Percentiles rank a stretch among this genome's conserved stretches.
Evolutionary conservation across 2,329 filamentous ascomycete species (phyloP).

Genomic region (Monascus ruber): DNA sequence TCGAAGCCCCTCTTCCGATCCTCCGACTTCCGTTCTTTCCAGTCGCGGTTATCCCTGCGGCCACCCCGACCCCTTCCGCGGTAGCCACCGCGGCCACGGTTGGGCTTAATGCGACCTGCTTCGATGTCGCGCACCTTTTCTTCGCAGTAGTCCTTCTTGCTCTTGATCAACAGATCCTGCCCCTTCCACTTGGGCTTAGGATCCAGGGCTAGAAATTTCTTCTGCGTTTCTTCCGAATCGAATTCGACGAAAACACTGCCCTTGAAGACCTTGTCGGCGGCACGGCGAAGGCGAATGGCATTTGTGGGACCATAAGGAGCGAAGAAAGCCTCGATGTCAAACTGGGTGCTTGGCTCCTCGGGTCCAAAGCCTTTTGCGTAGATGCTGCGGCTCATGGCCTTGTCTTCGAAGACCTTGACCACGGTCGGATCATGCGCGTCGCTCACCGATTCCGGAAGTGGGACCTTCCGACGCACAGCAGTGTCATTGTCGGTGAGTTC

Average conservation of each 20-base stretch:
- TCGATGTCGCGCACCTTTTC: constrained; percentile 63
- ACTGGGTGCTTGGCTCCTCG: constrained; percentile 73
- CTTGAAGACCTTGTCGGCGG: constrained; percentile 68
- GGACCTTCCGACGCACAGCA: constrained; percentile 61
- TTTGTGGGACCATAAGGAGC: constrained; percentile 66
- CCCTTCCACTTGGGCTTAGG: constrained; percentile 77
- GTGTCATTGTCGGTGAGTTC: constrained; percentile 65
- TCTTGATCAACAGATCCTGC: constrained; percentile 67
- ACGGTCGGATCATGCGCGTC: constrained; percentile 44
- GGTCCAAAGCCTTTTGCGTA: constrained; percentile 93
- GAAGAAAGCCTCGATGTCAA: constrained; percentile 91
- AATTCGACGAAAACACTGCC: constrained; percentile 96
- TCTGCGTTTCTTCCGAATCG: constrained; percentile 60
- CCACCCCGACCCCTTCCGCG: constrained; percentile 29
- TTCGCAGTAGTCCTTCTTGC: constrained; percentile 78
- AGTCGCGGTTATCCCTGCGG: constrained; percentile 27
- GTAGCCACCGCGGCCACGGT: constrained; percentile 34
- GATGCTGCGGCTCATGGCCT: constrained; percentile 61
- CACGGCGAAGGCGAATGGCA: constrained; percentile 75
- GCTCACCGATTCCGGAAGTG: constrained; percentile 46
- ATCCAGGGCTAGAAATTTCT: constrained; percentile 69
- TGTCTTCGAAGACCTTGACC: constrained; percentile 48
- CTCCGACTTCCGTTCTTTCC: constrained; percentile 33
- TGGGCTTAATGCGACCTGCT: constrained; percentile 56
- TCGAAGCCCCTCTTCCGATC: constrained; percentile 33